These are phyloP conservation scores for Pseudocercospora eumusae DNA, from an alignment of 2,329 filamentous ascomycete species.

Conservation along the genomic window DNA sequence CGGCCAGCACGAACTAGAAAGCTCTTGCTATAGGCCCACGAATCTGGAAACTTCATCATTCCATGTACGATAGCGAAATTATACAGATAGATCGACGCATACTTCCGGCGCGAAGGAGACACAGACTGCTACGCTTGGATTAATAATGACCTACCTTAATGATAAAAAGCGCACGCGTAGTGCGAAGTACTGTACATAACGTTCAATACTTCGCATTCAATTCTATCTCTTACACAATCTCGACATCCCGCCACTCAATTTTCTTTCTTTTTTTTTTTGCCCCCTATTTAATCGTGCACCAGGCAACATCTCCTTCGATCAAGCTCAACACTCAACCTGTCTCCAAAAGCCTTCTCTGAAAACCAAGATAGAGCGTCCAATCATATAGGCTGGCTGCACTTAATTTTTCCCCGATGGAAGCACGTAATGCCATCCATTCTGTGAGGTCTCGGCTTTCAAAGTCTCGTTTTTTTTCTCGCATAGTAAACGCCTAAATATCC, in stretches of 20 bases:
- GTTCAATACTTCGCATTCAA: background rate
- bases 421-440: too few relatives aligned
- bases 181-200: background rate
- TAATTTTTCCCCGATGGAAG: too few relatives aligned
- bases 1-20: background rate
- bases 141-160: too few relatives aligned
- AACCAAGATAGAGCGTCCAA: too few relatives aligned
- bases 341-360: too few relatives aligned
- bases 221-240: background rate
- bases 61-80: background rate
- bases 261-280: too few relatives aligned
- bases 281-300: too few relatives aligned
- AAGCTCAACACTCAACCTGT: too few relatives aligned
- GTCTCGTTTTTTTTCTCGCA: too few relatives aligned
- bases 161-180: background rate
- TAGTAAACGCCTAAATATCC: too few relatives aligned
- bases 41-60: background rate
- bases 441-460: too few relatives aligned
- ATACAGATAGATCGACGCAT: background rate
- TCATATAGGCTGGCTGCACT: too few relatives aligned
- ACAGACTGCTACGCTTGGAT: background rate
- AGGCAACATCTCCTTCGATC: background rate
- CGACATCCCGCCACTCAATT: background rate
- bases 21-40: background rate
- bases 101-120: background rate